These are phyloP conservation scores for Halteria grandinella DNA, from an alignment of 73 alveolate species.

Conservation along the genomic window DNA sequence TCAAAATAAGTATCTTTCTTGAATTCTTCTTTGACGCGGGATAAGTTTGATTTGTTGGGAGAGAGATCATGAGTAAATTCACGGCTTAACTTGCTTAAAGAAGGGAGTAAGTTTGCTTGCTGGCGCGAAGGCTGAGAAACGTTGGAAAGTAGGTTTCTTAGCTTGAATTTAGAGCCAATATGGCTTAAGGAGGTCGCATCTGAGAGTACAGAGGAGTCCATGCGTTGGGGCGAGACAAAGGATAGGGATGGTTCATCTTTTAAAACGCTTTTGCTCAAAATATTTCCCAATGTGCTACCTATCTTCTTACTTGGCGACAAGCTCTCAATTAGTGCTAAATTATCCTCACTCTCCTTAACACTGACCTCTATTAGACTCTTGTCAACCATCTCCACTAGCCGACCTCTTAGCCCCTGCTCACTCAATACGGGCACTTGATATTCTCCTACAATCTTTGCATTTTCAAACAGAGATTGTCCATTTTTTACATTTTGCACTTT, in stretches of 20 bases:
- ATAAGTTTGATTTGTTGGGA: background rate
- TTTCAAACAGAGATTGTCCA: conserved; percentile 44
- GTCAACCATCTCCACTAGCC: conserved; percentile 1
- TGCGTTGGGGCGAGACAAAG: no score
- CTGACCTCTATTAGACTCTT: conserved; percentile 34
- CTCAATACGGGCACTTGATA: conserved; percentile 45
- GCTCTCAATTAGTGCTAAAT: conserved; percentile 37
- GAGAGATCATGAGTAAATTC: background rate
- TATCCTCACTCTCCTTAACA: conserved; percentile 30
- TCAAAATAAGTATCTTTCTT: no score
- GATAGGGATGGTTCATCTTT: background rate
- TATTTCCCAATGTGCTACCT: background rate
- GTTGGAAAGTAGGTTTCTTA: background rate
- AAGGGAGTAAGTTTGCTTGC: background rate
- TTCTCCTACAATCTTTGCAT: background rate
- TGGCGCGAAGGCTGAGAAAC: background rate
- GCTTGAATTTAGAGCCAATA: background rate
- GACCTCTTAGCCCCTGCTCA: background rate
- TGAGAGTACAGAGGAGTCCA: no score
- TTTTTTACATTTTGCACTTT: conserved; percentile 5
- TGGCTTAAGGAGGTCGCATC: background rate
- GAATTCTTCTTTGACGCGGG: background rate
- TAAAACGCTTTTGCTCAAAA: background rate
- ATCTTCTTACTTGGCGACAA: conserved; percentile 30
- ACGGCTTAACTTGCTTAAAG: background rate